Percentiles rank a stretch among this genome's conserved stretches.
These are phyloP conservation scores for Dinochytrium kinnereticum DNA, from an alignment of 371 early-diverging fungal species.

Conservation along the genomic window DNA sequence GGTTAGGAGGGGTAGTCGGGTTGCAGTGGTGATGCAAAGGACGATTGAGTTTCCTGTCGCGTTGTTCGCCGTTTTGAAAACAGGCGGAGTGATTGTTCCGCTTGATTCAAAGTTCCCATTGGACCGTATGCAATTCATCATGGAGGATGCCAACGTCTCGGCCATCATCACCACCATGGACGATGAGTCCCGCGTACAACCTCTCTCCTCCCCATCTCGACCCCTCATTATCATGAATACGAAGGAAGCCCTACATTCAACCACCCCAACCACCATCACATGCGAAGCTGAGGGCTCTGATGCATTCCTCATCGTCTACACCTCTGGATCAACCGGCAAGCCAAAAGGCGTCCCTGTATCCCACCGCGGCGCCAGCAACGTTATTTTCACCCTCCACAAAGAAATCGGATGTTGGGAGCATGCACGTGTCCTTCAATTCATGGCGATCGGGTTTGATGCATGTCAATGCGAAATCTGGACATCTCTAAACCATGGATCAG, in stretches of 20 bases:
- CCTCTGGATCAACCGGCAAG: constrained; percentile 42
- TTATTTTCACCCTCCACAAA: neutral
- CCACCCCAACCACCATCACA: neutral
- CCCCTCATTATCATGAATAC: neutral
- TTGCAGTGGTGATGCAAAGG: constrained; percentile 24
- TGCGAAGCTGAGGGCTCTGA: neutral
- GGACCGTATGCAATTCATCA: constrained; percentile 21
- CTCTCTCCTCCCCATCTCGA: neutral
- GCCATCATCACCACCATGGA: constrained; percentile 15
- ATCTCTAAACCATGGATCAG: constrained; percentile 23
- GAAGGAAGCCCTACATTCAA: neutral
- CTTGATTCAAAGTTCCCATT: constrained; percentile 30
- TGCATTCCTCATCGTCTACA: constrained; percentile 25
- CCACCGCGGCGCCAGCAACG: constrained; percentile 12
- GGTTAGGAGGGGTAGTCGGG: constrained; percentile 15
- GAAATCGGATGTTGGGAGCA: neutral
- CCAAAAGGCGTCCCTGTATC: constrained; percentile 40
- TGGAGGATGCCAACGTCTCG: constrained; percentile 19
- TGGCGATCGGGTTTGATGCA: constrained; percentile 25
- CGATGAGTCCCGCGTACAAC: neutral
- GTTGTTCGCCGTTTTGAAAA: constrained; percentile 36
- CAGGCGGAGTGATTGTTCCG: constrained; percentile 36
- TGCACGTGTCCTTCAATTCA: constrained; percentile 16
- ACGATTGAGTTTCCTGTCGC: constrained; percentile 34
- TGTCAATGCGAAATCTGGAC: constrained; percentile 14